Percentiles rank a stretch among this genome's conserved stretches.
Conservation (phyloP, 768 basidiomycete species). For the Podaxis sp. region DNA sequence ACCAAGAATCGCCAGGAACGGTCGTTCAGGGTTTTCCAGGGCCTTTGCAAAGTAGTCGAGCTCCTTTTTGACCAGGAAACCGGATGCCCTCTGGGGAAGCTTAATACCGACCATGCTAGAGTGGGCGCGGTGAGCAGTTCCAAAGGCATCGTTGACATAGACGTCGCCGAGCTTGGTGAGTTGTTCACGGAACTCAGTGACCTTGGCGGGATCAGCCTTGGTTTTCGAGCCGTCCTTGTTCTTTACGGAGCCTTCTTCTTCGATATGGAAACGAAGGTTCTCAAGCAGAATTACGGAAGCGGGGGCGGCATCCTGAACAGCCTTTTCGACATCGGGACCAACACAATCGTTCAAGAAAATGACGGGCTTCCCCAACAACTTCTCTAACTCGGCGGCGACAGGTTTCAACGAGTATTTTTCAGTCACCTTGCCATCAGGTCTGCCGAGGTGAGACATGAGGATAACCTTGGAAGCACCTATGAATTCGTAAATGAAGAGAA, state of each 20-base stretch:
- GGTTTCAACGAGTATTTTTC: slow-evolving; percentile 90
- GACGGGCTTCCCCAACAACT: slow-evolving; percentile 69
- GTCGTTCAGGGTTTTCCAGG: slow-evolving; percentile 88
- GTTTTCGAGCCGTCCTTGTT: slow-evolving; percentile 93
- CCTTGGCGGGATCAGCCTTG: slow-evolving; percentile 84
- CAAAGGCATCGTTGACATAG: slow-evolving; percentile 98
- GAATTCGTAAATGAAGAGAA: slow-evolving; percentile 16
- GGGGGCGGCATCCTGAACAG: slow-evolving; percentile 60
- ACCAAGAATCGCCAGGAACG: slow-evolving; percentile 97
- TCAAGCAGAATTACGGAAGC: slow-evolving; percentile 90
- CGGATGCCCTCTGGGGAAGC: slow-evolving; percentile 88
- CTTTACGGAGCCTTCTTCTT: slow-evolving; percentile 94
- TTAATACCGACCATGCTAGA: slow-evolving; percentile 98
- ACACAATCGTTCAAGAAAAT: slow-evolving; percentile 85
- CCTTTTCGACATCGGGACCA: slow-evolving; percentile 79
- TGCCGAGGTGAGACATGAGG: slow-evolving; percentile 97
- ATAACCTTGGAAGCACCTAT: slow-evolving; percentile 79
- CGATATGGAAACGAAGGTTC: slow-evolving; percentile 97
- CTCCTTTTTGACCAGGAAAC: slow-evolving; percentile 98
- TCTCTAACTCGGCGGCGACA: slow-evolving; percentile 78
- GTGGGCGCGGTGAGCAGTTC: slow-evolving; percentile 97
- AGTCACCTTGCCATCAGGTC: slow-evolving; percentile 90
- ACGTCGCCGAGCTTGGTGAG: slow-evolving; percentile 94
- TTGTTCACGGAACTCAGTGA: slow-evolving; percentile 81
- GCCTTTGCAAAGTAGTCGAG: slow-evolving; percentile 99